phyloP scores from a whole-genome alignment of 1,284 basidiomycete species.

The Melampsora occidentalis region DNA sequence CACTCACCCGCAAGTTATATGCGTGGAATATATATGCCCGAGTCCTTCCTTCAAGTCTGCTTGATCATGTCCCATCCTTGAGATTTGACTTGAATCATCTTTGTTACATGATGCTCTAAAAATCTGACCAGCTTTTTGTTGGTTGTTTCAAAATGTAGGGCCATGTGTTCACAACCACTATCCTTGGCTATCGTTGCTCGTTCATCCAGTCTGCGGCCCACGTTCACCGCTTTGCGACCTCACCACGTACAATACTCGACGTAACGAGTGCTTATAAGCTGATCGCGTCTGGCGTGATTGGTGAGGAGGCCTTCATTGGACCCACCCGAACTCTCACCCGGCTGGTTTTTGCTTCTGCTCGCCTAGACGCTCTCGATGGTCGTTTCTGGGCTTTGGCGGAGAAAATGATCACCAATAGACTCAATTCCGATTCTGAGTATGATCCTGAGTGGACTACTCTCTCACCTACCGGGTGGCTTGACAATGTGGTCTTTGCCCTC shows the following conservation, averaged over 20 bases:
- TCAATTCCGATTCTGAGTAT: background rate
- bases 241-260: conserved; percentile 38
- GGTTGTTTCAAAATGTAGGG: conserved; percentile 13
- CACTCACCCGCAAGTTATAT: background rate
- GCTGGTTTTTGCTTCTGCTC: conserved; percentile 27
- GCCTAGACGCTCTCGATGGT: conserved; percentile 25
- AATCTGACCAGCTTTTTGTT: background rate
- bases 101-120: background rate
- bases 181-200: conserved; percentile 38
- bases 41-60: too few species aligned
- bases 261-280: conserved; percentile 38
- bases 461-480: conserved; percentile 8
- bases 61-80: too few species aligned
- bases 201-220: conserved; percentile 40
- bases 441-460: background rate
- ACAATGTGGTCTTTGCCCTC: conserved; percentile 39
- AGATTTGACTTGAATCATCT: too few species aligned
- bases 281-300: conserved; percentile 32
- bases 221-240: conserved; percentile 36
- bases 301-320: conserved; percentile 42
- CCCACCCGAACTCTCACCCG: conserved; percentile 34
- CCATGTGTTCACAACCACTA: conserved; percentile 41
- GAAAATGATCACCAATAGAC: background rate
- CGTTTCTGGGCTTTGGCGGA: conserved; percentile 32
- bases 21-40: too few species aligned